Evolutionary conservation across 805 yeast species (phyloP).

Genomic region (Spathaspora hagerdaliae): DNA sequence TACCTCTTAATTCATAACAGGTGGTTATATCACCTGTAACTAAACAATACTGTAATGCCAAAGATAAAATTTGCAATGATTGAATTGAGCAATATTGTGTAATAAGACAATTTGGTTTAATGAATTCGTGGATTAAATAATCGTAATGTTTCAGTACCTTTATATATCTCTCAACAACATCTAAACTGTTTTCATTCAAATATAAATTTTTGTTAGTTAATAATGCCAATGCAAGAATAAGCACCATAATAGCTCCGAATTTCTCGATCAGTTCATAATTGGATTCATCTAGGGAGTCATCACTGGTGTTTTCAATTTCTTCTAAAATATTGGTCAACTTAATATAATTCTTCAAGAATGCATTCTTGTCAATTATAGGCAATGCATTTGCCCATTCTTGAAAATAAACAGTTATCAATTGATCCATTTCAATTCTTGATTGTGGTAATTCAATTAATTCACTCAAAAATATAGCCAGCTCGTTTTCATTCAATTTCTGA

Average conservation of each 20-base stretch:
- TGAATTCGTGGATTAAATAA: constrained; percentile 56
- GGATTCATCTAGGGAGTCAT: constrained; percentile 5
- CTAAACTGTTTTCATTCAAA: constrained; percentile 11
- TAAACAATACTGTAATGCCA: constrained; percentile 68
- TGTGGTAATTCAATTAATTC: constrained; percentile 34
- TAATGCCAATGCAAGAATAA: constrained; percentile 45
- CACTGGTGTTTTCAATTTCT: constrained; percentile 3
- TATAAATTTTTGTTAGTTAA: constrained; percentile 38
- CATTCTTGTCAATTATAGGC: constrained; percentile 66
- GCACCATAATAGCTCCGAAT: constrained; percentile 52
- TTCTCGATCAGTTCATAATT: constrained; percentile 41
- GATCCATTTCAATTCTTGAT: constrained; percentile 60
- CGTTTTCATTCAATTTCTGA: constrained; percentile 27
- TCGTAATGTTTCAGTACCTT: constrained; percentile 48
- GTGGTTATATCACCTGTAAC: constrained; percentile 71
- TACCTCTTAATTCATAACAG: constrained; percentile 71
- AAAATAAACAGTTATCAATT: constrained; percentile 63
- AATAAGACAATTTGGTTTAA: constrained; percentile 52
- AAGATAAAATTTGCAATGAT: constrained; percentile 62
- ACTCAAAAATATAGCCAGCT: constrained; percentile 43
- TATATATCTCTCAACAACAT: constrained; percentile 14
- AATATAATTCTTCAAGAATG: constrained; percentile 61
- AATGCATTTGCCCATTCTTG: constrained; percentile 71
- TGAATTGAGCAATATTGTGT: constrained; percentile 60
- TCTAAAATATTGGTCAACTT: constrained; percentile 46